Evolutionary conservation across 176 grass and related monocot genomes (phyloP).

Genomic region (Juncus inflexus): DNA sequence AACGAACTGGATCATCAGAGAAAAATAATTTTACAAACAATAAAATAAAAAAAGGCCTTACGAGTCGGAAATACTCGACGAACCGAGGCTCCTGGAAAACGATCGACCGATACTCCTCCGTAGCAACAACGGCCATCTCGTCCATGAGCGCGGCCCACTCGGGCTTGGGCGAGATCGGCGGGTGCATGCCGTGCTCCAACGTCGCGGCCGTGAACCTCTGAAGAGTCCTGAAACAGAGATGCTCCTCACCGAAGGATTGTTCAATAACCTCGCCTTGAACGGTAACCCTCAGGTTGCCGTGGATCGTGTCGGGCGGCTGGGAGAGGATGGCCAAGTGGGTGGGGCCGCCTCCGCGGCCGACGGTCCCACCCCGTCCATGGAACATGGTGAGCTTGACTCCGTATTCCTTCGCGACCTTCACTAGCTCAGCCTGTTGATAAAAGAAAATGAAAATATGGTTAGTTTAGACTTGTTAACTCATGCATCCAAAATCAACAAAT

Average conservation of each 20-base stretch:
- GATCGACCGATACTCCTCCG: conserved; percentile 79
- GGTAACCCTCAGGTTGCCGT: conserved; percentile 88
- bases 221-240: conserved; percentile 90
- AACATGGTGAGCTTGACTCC: conserved; percentile 96
- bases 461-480: too few species aligned
- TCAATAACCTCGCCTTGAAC: conserved; percentile 98
- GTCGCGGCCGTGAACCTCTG: conserved; percentile 94
- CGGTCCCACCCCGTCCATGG: conserved; percentile 86
- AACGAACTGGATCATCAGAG: background rate
- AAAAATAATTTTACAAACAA: background rate
- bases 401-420: conserved; percentile 70
- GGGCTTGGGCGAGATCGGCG: conserved; percentile 72
- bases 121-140: conserved; percentile 82
- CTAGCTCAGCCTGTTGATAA: conserved; percentile 46
- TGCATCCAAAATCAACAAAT: too few species aligned
- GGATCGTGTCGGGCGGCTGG: conserved; percentile 86
- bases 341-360: conserved; percentile 91
- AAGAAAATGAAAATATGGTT: too few species aligned
- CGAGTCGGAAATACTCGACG: conserved; percentile 92
- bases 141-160: conserved; percentile 90
- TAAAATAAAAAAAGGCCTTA: conserved; percentile 42
- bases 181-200: conserved; percentile 94
- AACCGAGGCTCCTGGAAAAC: conserved; percentile 88
- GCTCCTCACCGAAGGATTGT: conserved; percentile 93
- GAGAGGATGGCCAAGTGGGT: conserved; percentile 95